Evolutionary conservation across 495 filamentous ascomycete genomes (phyloP).

Genomic region (Barbatosphaeria neglecta): DNA sequence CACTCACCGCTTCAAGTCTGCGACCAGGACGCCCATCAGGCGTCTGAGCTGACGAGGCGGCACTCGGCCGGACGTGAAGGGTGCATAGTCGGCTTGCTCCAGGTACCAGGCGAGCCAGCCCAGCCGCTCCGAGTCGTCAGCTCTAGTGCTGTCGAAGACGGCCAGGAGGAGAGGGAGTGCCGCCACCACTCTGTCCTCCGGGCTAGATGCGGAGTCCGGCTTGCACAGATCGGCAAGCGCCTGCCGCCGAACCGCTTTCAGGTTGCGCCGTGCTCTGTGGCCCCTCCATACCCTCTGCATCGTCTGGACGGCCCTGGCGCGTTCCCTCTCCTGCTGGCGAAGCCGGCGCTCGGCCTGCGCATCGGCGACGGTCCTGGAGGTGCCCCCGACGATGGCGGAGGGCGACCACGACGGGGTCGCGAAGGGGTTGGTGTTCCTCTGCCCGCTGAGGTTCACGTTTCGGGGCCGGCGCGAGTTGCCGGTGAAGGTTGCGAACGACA

Average conservation of each 20-base stretch:
- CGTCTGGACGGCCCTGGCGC: constrained; percentile 57
- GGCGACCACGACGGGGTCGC: constrained; percentile 40
- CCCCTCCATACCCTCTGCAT: constrained; percentile 83
- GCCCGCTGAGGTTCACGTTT: constrained; percentile 89
- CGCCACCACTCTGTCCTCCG: constrained; percentile 12
- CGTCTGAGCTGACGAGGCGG: constrained; percentile 15
- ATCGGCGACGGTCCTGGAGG: constrained; percentile 66
- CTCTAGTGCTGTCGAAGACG: constrained; percentile 13
- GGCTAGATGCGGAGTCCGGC: neutral
- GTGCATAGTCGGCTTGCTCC: constrained; percentile 14
- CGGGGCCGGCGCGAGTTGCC: constrained; percentile 74
- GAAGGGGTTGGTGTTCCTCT: constrained; percentile 60
- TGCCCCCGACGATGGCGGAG: constrained; percentile 32
- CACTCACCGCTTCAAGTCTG: constrained; percentile 18
- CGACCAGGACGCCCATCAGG: constrained; percentile 21
- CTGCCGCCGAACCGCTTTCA: constrained; percentile 46
- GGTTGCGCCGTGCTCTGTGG: constrained; percentile 47
- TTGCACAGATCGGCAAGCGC: constrained; percentile 53
- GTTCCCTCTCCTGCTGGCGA: constrained; percentile 72
- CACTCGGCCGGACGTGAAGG: constrained; percentile 10
- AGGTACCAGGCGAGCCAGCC: constrained; percentile 25
- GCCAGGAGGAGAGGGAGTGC: constrained; percentile 25
- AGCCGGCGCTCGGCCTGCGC: constrained; percentile 74
- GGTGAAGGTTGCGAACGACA: constrained; percentile 89
- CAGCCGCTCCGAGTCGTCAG: constrained; percentile 24